Evolutionary conservation across 23 red algal genomes (phyloP), one percentile per base, ranked within the genome.

Genomic region (Agarophyton chilense): DNA sequence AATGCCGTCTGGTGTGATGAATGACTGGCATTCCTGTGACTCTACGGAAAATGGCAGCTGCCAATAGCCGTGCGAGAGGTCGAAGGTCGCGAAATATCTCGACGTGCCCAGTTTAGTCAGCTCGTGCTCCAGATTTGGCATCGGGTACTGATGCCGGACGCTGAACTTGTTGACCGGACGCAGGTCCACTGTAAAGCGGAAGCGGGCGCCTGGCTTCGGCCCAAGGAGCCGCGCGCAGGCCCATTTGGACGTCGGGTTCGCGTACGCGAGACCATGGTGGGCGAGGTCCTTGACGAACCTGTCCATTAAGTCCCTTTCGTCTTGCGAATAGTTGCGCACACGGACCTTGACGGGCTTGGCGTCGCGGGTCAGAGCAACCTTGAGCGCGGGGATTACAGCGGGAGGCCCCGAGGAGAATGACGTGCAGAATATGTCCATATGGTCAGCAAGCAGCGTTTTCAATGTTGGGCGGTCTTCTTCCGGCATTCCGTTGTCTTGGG

Each of bases 61-160:
- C 84, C 67, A 77, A 47, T 47, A 47, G 44, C 44, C 12, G 44
- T 47, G 44, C 12, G 44, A 47, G 44, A 47, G 12, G 44, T 60
- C 84, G 32, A 89, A 76, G 49, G n/a, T 86, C 21, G 43, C 84
- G 83, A 89, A 89, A 47, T 51, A 89, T 0, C 62, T 77, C 32
- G 84, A 76, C 40, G 11, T 32, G 25, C 62, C 42, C 36, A 89
- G 16, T 50, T 89, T 78, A 11, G 0, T 57, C 50, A 77, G 53
- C 70, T 78, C 84, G 2, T 77, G 64, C 56, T 58, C 84, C 12
- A 78, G 49, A n/a, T 89, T 89, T 19, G 53, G 72, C 67, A 78
- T 77, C 43, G 84, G 84, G 24, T 54, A 77, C 0, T 89, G 46
- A 11, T 78, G 53, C 49, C 43, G 25, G 0, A 79, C 35, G 29